Evolutionary conservation across 2,329 filamentous ascomycete genomes (phyloP), one percentile per base, ranked within the genome.

Genomic region (Boeremia lycopersici): DNA sequence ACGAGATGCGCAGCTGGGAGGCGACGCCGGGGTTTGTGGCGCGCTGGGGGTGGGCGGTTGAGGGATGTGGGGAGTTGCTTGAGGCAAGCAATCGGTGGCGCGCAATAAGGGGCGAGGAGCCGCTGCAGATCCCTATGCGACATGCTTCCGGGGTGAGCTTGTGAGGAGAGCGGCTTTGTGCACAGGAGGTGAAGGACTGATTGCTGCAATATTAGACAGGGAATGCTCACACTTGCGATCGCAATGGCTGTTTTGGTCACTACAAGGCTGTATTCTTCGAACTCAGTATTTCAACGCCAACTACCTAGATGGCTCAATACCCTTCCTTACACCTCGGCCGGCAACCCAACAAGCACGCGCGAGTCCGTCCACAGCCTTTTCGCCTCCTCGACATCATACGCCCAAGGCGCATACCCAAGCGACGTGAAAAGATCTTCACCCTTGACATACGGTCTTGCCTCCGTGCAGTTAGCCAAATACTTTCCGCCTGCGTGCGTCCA

Each of bases 401-500:
- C 61, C 44, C 68, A 56, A 25, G 43, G 51, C 10, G 50, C 65
- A 47, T 75, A 61, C 5, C 60, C 57, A 6, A 15, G 48, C n/a
- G 15, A 10, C 12, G 36, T 50, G 23, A 39, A 26, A 12, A 35
- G 29, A 12, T 42, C 39, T 2, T 42, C 40, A 1, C 28, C 40
- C 8, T 42, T 13, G 4, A 7, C 9, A 19, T 31, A 31, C 4
- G 28, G 26, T 12, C 12, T n/a, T 19, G 48, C 12, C 15, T 28
- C 42, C 11, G 26, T n/a, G 23, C 39, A 54, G 11, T 82, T 64
- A 12, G 68, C 69, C 26, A 82, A 61, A 55, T 81, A 82, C 56
- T 69, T 74, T 4, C 79, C 79, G 3, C 79, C 81, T 56, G 72
- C 76, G 2, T 70, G 75, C 62, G 81, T 76, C 70, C 73, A 78